These are phyloP conservation scores for Pseudonitzschia multistriata DNA, from an alignment of 108 stramenopile genomes.

Conservation along the genomic window DNA sequence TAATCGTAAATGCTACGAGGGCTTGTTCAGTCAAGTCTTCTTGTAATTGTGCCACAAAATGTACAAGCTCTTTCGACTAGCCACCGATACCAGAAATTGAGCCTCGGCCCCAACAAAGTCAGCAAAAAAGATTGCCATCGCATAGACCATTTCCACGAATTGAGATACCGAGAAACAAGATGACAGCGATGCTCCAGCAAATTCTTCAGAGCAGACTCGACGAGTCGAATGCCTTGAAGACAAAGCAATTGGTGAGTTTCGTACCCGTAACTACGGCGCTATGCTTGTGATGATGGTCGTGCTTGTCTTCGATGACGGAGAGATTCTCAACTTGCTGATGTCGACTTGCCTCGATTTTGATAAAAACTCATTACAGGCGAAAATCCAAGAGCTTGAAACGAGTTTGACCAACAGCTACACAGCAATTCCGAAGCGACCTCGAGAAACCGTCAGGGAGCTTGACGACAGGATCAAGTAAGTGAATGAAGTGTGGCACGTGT, in stretches of 20 bases:
- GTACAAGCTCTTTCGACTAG: no score
- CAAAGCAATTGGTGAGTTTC: slow-evolving; percentile 21
- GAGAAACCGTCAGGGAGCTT: slow-evolving; percentile 29
- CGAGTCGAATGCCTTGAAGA: slow-evolving; percentile 17
- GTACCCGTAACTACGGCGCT: no score
- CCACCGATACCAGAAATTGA: no score
- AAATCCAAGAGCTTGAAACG: slow-evolving; percentile 18
- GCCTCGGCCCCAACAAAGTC: no score
- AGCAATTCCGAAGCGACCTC: slow-evolving; percentile 34
- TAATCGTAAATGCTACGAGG: no score
- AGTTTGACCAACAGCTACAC: slow-evolving; percentile 35
- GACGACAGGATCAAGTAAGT: slow-evolving; percentile 27
- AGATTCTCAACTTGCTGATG: not conserved
- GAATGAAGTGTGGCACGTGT: no score
- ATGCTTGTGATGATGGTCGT: not conserved
- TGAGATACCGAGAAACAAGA: not conserved
- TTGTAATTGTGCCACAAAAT: no score
- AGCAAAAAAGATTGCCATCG: no score
- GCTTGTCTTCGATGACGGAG: not conserved
- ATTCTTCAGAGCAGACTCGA: slow-evolving; percentile 22
- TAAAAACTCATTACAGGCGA: slow-evolving; percentile 12
- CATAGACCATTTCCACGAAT: not conserved
- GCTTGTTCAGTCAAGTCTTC: no score
- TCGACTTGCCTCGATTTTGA: not conserved
- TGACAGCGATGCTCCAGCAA: slow-evolving; percentile 18